phyloP scores from a whole-genome alignment of 371 early-diverging fungal genomes.

The Mortierella sp. region DNA sequence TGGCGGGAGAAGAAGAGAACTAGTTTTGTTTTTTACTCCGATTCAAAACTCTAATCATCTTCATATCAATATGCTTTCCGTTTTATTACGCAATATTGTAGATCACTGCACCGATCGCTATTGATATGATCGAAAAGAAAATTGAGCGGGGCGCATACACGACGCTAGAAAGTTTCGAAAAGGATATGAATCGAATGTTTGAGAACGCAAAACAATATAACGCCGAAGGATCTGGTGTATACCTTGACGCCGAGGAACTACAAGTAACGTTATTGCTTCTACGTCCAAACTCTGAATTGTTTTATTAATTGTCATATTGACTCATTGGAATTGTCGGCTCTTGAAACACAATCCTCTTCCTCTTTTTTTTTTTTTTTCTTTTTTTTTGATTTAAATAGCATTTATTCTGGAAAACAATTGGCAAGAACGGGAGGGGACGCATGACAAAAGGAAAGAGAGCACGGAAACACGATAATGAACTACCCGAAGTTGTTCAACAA shows the following conservation, averaged over 20 bases:
- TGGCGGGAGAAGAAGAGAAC: neutral
- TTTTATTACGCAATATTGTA: neutral
- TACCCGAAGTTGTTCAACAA: conserved; percentile 20
- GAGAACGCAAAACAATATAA: conserved; percentile 87
- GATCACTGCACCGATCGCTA: conserved; percentile 46
- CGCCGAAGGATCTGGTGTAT: conserved; percentile 79
- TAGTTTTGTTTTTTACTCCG: neutral
- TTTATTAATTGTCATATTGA: too few relatives aligned
- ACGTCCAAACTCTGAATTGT: neutral
- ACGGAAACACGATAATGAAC: conserved; percentile 32
- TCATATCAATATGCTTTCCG: neutral
- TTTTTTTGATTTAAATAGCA: conserved; percentile 15
- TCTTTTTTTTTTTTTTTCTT: neutral
- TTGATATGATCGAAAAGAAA: conserved; percentile 57
- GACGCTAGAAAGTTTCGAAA: conserved; percentile 67
- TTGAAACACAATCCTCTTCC: too few relatives aligned
- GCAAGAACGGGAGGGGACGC: conserved; percentile 34
- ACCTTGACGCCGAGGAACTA: conserved; percentile 77
- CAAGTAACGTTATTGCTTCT: conserved; percentile 55
- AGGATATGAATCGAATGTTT: conserved; percentile 81
- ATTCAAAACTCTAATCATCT: neutral
- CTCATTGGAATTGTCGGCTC: too few relatives aligned
- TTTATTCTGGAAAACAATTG: conserved; percentile 49
- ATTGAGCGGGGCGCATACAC: conserved; percentile 64
- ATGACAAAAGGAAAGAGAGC: conserved; percentile 25